Conservation (phyloP, 2,329 filamentous ascomycete genomes). For the Aspergillus hiratsukae region DNA sequence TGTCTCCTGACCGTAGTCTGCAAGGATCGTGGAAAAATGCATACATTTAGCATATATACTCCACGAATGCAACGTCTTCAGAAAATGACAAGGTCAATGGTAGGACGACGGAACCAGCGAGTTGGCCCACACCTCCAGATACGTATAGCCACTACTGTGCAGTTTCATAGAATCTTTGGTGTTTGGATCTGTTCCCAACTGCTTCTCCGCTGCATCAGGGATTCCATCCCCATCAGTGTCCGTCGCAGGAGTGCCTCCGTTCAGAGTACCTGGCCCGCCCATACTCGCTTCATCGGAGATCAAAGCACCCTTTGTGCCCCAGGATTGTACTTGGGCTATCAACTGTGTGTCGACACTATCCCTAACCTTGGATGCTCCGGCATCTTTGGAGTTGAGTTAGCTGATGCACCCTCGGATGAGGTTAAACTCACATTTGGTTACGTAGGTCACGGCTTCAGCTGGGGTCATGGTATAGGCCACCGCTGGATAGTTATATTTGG, state of each 20-base stretch:
- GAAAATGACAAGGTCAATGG: background rate
- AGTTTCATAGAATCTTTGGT: slow-evolving; percentile 11
- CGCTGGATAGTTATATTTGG: slow-evolving; percentile 12
- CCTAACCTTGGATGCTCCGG: slow-evolving; percentile 12
- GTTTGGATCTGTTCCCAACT: slow-evolving; percentile 13
- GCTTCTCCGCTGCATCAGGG: slow-evolving; percentile 11
- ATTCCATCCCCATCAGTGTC: slow-evolving; percentile 17
- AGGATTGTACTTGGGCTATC: slow-evolving; percentile 10
- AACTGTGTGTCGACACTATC: slow-evolving; percentile 11
- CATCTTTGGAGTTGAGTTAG: slow-evolving; percentile 1
- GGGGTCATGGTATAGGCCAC: slow-evolving; percentile 5
- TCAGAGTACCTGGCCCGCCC: slow-evolving; percentile 11
- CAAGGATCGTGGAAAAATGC: background rate
- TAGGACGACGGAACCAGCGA: slow-evolving; percentile 12
- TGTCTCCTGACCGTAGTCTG: background rate
- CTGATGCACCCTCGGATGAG: background rate
- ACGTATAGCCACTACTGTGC: slow-evolving; percentile 12
- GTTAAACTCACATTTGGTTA: slow-evolving; percentile 9
- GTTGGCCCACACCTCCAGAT: slow-evolving; percentile 15
- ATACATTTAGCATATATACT: background rate
- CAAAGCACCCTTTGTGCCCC: slow-evolving; percentile 8
- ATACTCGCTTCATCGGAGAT: slow-evolving; percentile 14
- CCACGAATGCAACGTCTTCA: background rate
- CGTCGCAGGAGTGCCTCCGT: slow-evolving; percentile 4
- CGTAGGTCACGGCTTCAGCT: slow-evolving; percentile 8